These are phyloP conservation scores for Klebsormidium nitens DNA, from an alignment of 139 green algal species.

Conservation along the genomic window DNA sequence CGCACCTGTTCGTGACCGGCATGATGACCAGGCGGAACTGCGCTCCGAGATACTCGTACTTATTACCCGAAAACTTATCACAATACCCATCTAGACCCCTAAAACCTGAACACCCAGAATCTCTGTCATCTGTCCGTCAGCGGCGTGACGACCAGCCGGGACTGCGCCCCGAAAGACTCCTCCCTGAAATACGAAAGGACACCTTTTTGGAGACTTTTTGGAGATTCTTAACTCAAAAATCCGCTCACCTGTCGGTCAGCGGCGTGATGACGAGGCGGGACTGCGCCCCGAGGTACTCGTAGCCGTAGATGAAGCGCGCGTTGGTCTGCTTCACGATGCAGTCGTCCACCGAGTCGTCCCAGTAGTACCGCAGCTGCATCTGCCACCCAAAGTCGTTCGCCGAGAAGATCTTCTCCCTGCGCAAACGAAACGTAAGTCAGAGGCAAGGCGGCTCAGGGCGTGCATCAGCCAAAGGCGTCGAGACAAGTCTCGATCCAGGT, in stretches of 20 bases:
- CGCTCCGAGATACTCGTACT: conserved; percentile 86
- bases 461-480: no score
- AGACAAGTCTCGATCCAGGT: no score
- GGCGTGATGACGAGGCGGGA: conserved; percentile 75
- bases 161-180: conserved; percentile 82
- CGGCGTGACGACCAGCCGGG: conserved; percentile 73
- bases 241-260: conserved; percentile 81
- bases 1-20: no score
- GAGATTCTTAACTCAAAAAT: no score
- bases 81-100: no score
- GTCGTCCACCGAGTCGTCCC: conserved; percentile 42
- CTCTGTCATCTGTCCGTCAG: conserved; percentile 84
- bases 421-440: no score
- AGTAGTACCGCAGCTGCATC: conserved; percentile 78
- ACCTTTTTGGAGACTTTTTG: no score
- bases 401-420: conserved; percentile 39
- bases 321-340: conserved; percentile 62
- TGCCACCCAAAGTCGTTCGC: conserved; percentile 75
- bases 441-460: no score
- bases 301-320: conserved; percentile 67
- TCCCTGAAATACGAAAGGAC: no score
- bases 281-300: conserved; percentile 85
- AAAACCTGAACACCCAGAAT: no score
- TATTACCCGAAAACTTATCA: no score
- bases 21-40: conserved; percentile 76